Base-by-base conservation (phyloP, 2,329 filamentous ascomycete species). In the Pseudogymnoascus sp. region DNA sequence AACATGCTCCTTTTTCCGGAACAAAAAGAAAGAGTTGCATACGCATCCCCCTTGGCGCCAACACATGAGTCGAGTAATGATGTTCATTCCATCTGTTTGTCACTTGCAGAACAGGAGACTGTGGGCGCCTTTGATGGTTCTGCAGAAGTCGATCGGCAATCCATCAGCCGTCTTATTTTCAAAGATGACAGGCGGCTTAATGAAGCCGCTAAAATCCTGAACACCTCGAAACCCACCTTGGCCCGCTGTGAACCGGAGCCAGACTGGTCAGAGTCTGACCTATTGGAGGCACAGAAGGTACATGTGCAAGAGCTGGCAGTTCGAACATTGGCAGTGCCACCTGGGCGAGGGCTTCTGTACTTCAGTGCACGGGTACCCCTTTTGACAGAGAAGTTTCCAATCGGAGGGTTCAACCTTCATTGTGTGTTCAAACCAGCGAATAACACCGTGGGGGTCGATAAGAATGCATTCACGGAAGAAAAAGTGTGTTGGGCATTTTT, bases 401-500 rank as follows among this genome's bases (percentile, higher is more conserved):
- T 97, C 48, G 84, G 89, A 58, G 93, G 92, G 0, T 99, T 99
- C 76, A 96, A 92, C 66, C 81, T 96, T 36, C 91, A 90, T 61
- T 97, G 92, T 71, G 80, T 94, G 7, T 92, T 99, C 79, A 94
- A 92, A 71, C 94, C 95, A 2, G 87, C 89, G 65, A 94, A 95
- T 66, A 92, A 92, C 36, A 95, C 91, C 2, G 89, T 99, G 31
- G 92, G 91, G n/a, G 92, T 94, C 5, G 94, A 99, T 71, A 91
- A 93, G 69, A 81, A 83, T 5, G 80, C 88, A 2, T 96, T 96
- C 70, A 93, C 90, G 0, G 94, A 99, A 75, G 94, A 99, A 69
- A 97, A 96, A 74, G 91, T 96, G 41, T 93, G 91, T 71, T 99
- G 94, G 94, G 92, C 93, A 0, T 99, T 97, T 75, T 99, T 99